A percentile compares a stretch with the other conserved stretches of the same genome.
phyloP scores from a whole-genome alignment of 176 grass and related monocot genomes.

The Oryza meridionalis region DNA sequence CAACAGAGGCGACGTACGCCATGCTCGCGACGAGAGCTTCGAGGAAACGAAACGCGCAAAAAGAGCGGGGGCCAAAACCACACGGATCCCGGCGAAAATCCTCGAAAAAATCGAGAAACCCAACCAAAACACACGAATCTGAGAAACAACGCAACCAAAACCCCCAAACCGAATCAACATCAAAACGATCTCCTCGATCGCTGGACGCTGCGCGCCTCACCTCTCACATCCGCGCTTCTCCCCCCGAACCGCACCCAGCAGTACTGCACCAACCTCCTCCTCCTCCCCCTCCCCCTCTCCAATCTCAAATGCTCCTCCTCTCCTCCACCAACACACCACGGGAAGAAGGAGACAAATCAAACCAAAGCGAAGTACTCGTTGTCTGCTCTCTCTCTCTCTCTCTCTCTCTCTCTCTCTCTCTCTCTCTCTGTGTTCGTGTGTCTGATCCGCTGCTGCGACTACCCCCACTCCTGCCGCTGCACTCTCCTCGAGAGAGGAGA shows the following conservation, averaged over 20 bases:
- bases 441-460: neutral
- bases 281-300: too few relatives aligned
- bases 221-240: neutral
- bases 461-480: neutral
- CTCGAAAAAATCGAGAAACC: neutral
- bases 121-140: neutral
- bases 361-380: neutral
- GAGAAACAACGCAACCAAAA: neutral
- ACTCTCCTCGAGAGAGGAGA: too few relatives aligned
- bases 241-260: too few relatives aligned
- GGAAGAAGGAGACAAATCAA: neutral
- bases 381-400: neutral
- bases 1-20: neutral
- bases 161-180: neutral
- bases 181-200: neutral
- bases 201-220: neutral
- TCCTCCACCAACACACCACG: neutral
- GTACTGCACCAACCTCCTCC: neutral
- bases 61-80: neutral
- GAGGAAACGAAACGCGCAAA: neutral
- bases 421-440: neutral
- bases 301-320: neutral
- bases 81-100: neutral
- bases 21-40: too few relatives aligned
- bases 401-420: neutral